Conservation (phyloP, 2,329 filamentous ascomycete species). For the Davidsoniella eucalypti region DNA sequence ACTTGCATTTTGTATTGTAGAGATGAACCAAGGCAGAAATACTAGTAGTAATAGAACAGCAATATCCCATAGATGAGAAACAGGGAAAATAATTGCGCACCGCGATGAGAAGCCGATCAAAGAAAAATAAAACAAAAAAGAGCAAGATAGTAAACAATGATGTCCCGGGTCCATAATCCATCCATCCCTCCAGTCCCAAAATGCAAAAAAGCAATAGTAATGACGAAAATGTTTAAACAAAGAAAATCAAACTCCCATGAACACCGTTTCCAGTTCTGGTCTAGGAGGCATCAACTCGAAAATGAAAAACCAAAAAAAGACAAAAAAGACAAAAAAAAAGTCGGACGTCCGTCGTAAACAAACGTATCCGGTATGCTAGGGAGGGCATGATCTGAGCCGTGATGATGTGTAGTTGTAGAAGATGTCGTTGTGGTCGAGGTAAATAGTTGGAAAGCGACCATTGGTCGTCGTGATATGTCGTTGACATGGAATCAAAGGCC, state of each 20-base stretch:
- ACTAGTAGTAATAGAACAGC: too few species aligned
- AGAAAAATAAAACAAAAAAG: neutral
- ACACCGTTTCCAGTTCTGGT: slow-evolving; percentile 5
- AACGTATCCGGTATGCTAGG: too few species aligned
- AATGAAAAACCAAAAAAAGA: neutral
- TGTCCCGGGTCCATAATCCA: neutral
- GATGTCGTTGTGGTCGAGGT: neutral
- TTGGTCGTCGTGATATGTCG: neutral
- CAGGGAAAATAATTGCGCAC: neutral
- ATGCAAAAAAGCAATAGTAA: neutral
- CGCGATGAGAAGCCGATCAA: neutral
- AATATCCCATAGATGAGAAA: neutral
- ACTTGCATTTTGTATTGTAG: too few species aligned
- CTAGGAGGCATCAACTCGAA: slow-evolving; percentile 3
- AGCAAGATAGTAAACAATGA: neutral
- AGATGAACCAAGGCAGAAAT: too few species aligned
- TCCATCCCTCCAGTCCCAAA: neutral
- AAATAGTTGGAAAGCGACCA: neutral
- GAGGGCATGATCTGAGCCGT: neutral
- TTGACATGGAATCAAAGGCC: slow-evolving; percentile 1
- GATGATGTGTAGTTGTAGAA: neutral
- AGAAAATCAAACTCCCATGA: slow-evolving; percentile 5
- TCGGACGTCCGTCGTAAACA: neutral
- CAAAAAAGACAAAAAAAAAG: slow-evolving; percentile 3
- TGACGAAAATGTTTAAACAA: neutral